Evolutionary conservation across 2,329 filamentous ascomycete species (phyloP).

Genomic region (Gnomoniopsis sp.): DNA sequence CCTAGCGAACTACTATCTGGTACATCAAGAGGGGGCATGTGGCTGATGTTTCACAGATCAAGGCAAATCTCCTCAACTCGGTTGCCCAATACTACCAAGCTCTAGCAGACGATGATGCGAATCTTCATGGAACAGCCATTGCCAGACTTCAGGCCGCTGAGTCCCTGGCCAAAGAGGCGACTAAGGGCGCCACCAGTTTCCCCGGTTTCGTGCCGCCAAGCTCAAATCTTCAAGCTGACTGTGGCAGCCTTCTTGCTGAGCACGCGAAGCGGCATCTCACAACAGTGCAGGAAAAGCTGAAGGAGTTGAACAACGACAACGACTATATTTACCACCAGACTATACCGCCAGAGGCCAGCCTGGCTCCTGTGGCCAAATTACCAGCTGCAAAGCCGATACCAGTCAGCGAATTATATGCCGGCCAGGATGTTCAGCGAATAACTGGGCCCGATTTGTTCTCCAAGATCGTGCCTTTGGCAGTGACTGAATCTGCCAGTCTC

Average conservation of each 20-base stretch:
- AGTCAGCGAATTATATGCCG: constrained; percentile 92
- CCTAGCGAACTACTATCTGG: not conserved
- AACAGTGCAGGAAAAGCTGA: constrained; percentile 76
- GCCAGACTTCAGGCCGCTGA: constrained; percentile 81
- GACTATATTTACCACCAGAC: constrained; percentile 98
- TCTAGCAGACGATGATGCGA: constrained; percentile 82
- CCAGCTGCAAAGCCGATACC: constrained; percentile 96
- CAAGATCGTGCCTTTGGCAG: constrained; percentile 92
- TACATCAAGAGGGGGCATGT: constrained; percentile 8
- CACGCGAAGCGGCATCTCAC: constrained; percentile 79
- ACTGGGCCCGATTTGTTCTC: constrained; percentile 96
- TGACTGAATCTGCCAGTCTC: constrained; percentile 93
- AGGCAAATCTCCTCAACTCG: constrained; percentile 78
- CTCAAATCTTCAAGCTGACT: constrained; percentile 81
- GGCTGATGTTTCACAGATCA: constrained; percentile 47
- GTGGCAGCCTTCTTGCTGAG: constrained; percentile 69
- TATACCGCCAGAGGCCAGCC: constrained; percentile 78
- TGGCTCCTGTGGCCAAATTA: constrained; percentile 81
- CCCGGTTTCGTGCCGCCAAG: constrained; percentile 74
- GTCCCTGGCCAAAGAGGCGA: constrained; percentile 72
- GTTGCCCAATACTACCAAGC: constrained; percentile 93
- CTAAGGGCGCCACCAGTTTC: constrained; percentile 72
- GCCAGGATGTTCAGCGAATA: constrained; percentile 94
- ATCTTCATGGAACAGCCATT: constrained; percentile 81
- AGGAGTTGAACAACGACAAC: constrained; percentile 81